A percentile compares a stretch with the other conserved stretches of the same genome.
These are phyloP conservation scores for Mycena capillaripes DNA, from an alignment of 768 basidiomycete species.

Conservation along the genomic window DNA sequence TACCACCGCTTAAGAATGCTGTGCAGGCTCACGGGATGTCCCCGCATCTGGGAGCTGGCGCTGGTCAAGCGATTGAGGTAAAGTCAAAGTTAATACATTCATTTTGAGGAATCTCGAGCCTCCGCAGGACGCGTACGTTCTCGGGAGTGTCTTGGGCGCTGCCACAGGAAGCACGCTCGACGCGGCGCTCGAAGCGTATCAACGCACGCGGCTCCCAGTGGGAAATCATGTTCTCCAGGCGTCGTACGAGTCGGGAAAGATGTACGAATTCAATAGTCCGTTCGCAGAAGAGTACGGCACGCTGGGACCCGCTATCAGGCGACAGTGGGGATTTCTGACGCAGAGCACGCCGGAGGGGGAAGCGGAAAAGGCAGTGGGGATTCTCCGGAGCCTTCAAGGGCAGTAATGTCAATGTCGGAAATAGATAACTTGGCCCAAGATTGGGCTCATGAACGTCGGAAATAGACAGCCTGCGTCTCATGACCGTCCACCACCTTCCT, in stretches of 20 bases:
- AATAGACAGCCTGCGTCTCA: too few species aligned
- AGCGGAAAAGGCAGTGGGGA: slow-evolving; percentile 34
- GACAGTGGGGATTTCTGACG: slow-evolving; percentile 60
- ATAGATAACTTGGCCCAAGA: neutral
- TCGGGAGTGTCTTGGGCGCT: slow-evolving; percentile 40
- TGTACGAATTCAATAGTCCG: slow-evolving; percentile 54
- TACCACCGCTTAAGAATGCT: slow-evolving; percentile 38
- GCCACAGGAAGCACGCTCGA: slow-evolving; percentile 35
- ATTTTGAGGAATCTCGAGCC: neutral
- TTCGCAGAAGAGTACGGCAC: slow-evolving; percentile 52
- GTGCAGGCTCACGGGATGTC: slow-evolving; percentile 45
- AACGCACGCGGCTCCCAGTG: slow-evolving; percentile 50
- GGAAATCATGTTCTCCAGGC: slow-evolving; percentile 50
- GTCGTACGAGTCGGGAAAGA: slow-evolving; percentile 51
- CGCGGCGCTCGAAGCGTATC: slow-evolving; percentile 47
- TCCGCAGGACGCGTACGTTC: slow-evolving; percentile 45
- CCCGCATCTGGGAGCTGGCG: slow-evolving; percentile 46
- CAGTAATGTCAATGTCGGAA: neutral
- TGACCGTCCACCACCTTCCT: too few species aligned
- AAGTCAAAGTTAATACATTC: neutral
- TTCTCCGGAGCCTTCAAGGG: slow-evolving; percentile 13
- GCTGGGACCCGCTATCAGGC: slow-evolving; percentile 56
- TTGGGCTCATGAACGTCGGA: neutral
- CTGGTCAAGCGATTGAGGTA: slow-evolving; percentile 49
- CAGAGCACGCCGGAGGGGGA: slow-evolving; percentile 52